These are phyloP conservation scores for Pseudonitzschia delicatissima DNA, from an alignment of 108 stramenopile species.

Conservation along the genomic window DNA sequence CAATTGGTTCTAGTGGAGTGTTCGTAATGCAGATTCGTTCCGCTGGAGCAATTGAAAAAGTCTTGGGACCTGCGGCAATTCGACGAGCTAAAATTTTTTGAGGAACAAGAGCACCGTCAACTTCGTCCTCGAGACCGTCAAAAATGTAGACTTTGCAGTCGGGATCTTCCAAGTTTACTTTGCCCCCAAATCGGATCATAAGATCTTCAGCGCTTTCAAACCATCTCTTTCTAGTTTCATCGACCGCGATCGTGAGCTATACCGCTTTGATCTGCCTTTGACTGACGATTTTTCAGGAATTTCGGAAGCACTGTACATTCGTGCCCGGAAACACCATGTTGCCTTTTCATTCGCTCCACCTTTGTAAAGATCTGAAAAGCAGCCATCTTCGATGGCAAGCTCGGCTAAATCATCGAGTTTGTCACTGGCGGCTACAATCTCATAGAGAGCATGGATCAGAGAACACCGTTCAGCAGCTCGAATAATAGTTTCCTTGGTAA, in stretches of 20 bases:
- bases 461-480: constrained; percentile 63
- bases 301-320: constrained; percentile 43
- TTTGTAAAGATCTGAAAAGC: constrained; percentile 59
- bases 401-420: constrained; percentile 37
- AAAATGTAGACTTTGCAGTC: constrained; percentile 75
- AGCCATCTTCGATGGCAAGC: constrained; percentile 37
- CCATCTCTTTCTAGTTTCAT: constrained; percentile 59
- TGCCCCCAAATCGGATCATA: constrained; percentile 53
- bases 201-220: constrained; percentile 52
- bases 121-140: constrained; percentile 53
- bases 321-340: constrained; percentile 82
- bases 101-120: background rate
- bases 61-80: constrained; percentile 51
- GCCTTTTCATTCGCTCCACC: constrained; percentile 35
- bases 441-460: constrained; percentile 59
- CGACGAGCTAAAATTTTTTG: constrained; percentile 54
- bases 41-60: constrained; percentile 64
- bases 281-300: background rate
- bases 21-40: constrained; percentile 84
- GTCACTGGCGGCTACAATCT: constrained; percentile 53
- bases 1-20: constrained; percentile 79
- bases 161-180: constrained; percentile 64
- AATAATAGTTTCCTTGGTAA: constrained; percentile 21
- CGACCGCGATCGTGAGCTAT: constrained; percentile 69
- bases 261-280: constrained; percentile 49